Base-by-base conservation (phyloP, 192 early-diverging fungal genomes). In the Gryganskiella cystojenkinii region DNA sequence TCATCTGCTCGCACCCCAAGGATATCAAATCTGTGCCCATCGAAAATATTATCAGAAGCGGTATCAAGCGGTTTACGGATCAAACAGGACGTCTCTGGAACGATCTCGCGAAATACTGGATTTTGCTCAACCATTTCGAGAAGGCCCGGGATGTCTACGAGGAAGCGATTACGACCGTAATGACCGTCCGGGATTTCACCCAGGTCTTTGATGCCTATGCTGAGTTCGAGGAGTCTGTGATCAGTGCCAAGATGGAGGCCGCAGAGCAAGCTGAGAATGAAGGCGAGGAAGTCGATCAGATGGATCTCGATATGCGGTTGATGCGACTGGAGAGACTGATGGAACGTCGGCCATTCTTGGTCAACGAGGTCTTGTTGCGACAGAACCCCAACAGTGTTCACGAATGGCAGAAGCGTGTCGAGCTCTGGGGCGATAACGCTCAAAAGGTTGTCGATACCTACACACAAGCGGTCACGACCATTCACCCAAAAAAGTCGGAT, bases 131-230 rank as follows among this genome's bases (percentile, higher is more conserved):
- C 13, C 86, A 92, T 61, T 87, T 93, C 67, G 97, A 98, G 67
- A 92, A 87, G 53, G 96, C 98, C 3, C 80, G 96, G 14, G 97
- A 96, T 79, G 91, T 99, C 2, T 99, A 91, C 67, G 98, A 99
- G 79, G 95, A 99, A 80, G 97, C 92, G 0, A 81, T 99, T 61
- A 79, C 71, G 1, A 84, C 81, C 0, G 97, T 97, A 2, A 83
- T 79, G 64, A 97, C 91, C 0, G 92, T 98, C 40, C 87, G 92
- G 11, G 97, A 98, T 73, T 99, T 99, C 65, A 91, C 95, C 0
- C 87, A 93, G 65, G 91, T 99, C 64, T 99, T 99, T 86, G 96
- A 99, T 67, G 92, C 96, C 1, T 99, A 98, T 71, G 94, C 95
- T 13, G 90, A 96, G 56, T 92, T 97, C 62, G 94, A 96, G 64